Evolutionary conservation across 768 basidiomycete species (phyloP).

Genomic region (Bullera alba): DNA sequence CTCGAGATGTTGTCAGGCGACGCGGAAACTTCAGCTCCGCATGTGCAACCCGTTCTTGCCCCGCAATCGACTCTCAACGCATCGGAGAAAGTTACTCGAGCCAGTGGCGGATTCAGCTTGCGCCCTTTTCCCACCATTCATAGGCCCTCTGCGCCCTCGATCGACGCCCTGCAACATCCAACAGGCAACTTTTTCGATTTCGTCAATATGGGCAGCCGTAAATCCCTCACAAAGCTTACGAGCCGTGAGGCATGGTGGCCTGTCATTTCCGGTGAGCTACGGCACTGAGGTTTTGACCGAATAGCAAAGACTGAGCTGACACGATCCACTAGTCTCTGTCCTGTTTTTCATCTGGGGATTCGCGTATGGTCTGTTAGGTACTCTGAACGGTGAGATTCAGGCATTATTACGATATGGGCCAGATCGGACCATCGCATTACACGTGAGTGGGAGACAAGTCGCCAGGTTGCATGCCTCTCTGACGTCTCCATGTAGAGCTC

Average conservation of each 20-base stretch:
- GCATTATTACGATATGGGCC: slow-evolving; percentile 23
- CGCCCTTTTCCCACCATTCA: no score
- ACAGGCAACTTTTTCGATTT: slow-evolving; percentile 33
- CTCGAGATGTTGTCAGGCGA: slow-evolving; percentile 14
- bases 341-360: slow-evolving; percentile 45
- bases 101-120: no score
- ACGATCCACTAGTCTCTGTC: slow-evolving; percentile 19
- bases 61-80: no score
- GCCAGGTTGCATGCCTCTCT: no score
- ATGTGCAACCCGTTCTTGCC: no score
- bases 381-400: slow-evolving; percentile 34
- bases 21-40: neutral
- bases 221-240: slow-evolving; percentile 30
- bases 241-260: slow-evolving; percentile 38
- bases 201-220: slow-evolving; percentile 35
- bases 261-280: slow-evolving; percentile 30
- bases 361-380: slow-evolving; percentile 42
- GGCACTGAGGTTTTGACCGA: neutral
- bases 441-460: slow-evolving; percentile 7
- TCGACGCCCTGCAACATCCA: neutral
- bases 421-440: slow-evolving; percentile 23
- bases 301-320: neutral
- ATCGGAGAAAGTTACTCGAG: no score
- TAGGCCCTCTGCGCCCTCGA: neutral
- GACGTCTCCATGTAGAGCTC: slow-evolving; percentile 14